Evolutionary conservation across 164 flowering plant genomes (phyloP).

Genomic region (Saururus chinensis): DNA sequence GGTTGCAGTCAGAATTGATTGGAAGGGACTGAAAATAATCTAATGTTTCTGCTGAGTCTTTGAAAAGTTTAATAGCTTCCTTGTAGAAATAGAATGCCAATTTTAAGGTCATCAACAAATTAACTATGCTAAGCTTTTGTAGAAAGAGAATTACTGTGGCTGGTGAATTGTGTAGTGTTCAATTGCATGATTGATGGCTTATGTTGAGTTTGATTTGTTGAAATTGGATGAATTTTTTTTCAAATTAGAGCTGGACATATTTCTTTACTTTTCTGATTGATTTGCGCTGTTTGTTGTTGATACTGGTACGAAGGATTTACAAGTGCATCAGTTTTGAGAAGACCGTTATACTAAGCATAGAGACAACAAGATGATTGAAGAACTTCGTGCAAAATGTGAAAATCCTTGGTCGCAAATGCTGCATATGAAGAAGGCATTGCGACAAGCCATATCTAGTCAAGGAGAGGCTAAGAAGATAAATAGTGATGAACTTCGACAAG

Average conservation of each 20-base stretch:
- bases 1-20: slow-evolving; percentile 47
- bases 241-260: no score
- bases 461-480: slow-evolving; percentile 48
- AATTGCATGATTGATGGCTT: no score
- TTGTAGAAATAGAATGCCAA: slow-evolving; percentile 57
- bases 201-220: slow-evolving; percentile 4
- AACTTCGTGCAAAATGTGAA: slow-evolving; percentile 52
- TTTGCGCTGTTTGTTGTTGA: no score
- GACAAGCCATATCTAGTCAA: slow-evolving; percentile 55
- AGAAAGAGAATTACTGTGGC: no score
- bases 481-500: slow-evolving; percentile 48
- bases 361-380: slow-evolving; percentile 85
- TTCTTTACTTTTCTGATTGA: no score
- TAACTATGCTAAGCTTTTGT: neutral
- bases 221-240: no score
- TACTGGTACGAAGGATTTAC: no score
- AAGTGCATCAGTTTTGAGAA: no score
- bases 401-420: slow-evolving; percentile 55
- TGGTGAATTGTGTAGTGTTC: no score
- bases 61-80: slow-evolving; percentile 35
- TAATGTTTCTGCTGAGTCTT: slow-evolving; percentile 23
- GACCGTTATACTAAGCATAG: no score
- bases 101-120: slow-evolving; percentile 45
- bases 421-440: slow-evolving; percentile 66
- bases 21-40: slow-evolving; percentile 32